A percentile compares a stretch with the other conserved stretches of the same genome.
These are phyloP conservation scores for Pelargonium myrrhifolium DNA, from an alignment of 441 rosid genomes.

Conservation along the genomic window DNA sequence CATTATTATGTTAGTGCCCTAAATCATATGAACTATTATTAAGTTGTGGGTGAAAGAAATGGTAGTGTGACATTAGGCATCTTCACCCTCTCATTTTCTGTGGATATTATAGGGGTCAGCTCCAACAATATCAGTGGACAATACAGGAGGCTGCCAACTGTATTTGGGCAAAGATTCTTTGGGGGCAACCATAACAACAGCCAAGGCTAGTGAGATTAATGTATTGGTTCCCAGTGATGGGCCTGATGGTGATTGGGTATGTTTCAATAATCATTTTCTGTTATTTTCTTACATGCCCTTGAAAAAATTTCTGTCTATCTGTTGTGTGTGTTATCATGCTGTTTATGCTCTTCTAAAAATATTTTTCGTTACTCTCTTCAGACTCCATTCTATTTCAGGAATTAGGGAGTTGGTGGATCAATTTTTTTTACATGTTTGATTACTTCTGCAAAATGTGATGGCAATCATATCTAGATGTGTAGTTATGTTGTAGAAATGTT, in stretches of 20 bases:
- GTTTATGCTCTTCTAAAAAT: background rate
- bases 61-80: background rate
- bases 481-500: background rate
- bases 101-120: slow-evolving; percentile 68
- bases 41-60: background rate
- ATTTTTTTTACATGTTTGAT: background rate
- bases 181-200: slow-evolving; percentile 74
- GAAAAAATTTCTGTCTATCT: background rate
- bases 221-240: slow-evolving; percentile 72
- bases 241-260: slow-evolving; percentile 74
- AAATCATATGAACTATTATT: background rate
- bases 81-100: background rate
- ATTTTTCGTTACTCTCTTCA: background rate
- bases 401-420: background rate
- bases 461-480: background rate
- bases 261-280: slow-evolving; percentile 16
- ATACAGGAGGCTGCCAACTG: slow-evolving; percentile 79
- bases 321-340: background rate
- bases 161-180: slow-evolving; percentile 76
- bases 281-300: background rate
- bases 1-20: background rate
- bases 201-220: slow-evolving; percentile 93
- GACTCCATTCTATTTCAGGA: too few relatives aligned
- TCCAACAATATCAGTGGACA: slow-evolving; percentile 89
- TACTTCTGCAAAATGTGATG: background rate